A percentile compares a stretch with the other conserved stretches of the same genome.
phyloP scores from a whole-genome alignment of 345 rosid species.

The Kernera saxatilis region DNA sequence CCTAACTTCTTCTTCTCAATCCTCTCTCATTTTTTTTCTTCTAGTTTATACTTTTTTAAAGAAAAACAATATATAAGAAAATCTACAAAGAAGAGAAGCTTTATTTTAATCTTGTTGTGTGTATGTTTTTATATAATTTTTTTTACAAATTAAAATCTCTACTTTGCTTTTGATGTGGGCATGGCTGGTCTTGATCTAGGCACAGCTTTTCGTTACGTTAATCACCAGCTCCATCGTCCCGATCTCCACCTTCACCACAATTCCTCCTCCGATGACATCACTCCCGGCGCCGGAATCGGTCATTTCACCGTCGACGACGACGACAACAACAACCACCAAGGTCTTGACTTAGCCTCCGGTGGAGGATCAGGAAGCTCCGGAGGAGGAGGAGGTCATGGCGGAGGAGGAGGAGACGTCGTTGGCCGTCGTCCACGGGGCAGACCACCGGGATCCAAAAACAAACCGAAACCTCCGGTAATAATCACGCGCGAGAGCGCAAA shows the following conservation, averaged over 20 bases:
- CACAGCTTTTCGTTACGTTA: slow-evolving; percentile 41
- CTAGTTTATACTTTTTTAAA: not conserved
- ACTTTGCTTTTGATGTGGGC: slow-evolving; percentile 31
- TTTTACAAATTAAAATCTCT: slow-evolving; percentile 22
- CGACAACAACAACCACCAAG: slow-evolving; percentile 39
- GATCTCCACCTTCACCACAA: slow-evolving; percentile 40
- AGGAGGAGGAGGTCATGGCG: slow-evolving; percentile 28
- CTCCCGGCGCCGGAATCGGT: slow-evolving; percentile 31
- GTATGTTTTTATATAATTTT: slow-evolving; percentile 18
- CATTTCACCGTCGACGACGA: slow-evolving; percentile 39
- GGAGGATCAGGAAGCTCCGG: slow-evolving; percentile 35
- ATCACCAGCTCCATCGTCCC: slow-evolving; percentile 44
- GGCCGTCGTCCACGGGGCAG: slow-evolving; percentile 88
- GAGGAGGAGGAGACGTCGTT: slow-evolving; percentile 29
- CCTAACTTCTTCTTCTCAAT: slow-evolving; percentile 12
- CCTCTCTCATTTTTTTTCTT: slow-evolving; percentile 1
- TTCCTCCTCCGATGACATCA: slow-evolving; percentile 39
- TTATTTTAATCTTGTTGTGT: slow-evolving; percentile 31
- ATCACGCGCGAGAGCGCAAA: slow-evolving; percentile 95
- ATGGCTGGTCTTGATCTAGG: slow-evolving; percentile 58
- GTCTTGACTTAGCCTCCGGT: slow-evolving; percentile 42
- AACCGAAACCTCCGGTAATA: slow-evolving; percentile 87
- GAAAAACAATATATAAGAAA: slow-evolving; percentile 14
- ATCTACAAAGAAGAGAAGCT: slow-evolving; percentile 29
- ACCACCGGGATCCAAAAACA: slow-evolving; percentile 96